phyloP scores from a whole-genome alignment of 768 basidiomycete genomes.

The Termitomyces sp. region DNA sequence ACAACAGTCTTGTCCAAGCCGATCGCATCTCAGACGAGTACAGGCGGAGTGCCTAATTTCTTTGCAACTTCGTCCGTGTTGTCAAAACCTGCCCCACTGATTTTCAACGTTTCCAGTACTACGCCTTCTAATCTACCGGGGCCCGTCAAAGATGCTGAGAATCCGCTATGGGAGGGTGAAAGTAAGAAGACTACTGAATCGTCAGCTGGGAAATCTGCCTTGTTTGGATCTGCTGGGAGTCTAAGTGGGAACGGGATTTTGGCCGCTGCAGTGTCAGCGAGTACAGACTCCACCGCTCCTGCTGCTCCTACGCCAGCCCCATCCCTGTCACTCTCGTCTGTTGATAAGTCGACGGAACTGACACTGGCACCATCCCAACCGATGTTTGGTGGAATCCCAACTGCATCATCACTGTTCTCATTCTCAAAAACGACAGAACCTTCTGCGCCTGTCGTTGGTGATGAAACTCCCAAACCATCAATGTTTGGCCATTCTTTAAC shows the following conservation, averaged over 20 bases:
- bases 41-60: constrained; percentile 53
- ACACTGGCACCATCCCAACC: not conserved
- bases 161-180: constrained; percentile 42
- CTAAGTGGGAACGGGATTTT: not conserved
- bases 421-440: constrained; percentile 7
- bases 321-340: not conserved
- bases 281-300: not conserved
- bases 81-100: constrained; percentile 31
- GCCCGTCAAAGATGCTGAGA: constrained; percentile 37
- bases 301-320: not conserved
- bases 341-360: not conserved
- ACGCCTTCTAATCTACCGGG: constrained; percentile 2
- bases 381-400: not conserved
- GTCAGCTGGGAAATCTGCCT: constrained; percentile 3
- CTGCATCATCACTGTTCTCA: not conserved
- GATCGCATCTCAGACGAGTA: not conserved
- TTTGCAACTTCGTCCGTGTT: constrained; percentile 52
- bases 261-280: not conserved
- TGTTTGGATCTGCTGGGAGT: constrained; percentile 6
- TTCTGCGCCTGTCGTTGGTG: not conserved
- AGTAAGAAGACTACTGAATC: constrained; percentile 16
- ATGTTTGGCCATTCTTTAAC: constrained; percentile 16
- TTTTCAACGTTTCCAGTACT: constrained; percentile 15
- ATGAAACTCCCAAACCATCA: not conserved
- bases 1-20: constrained; percentile 1